These are phyloP conservation scores for Colletotrichum kahawae DNA, from an alignment of 2,329 filamentous ascomycete genomes.

Conservation along the genomic window DNA sequence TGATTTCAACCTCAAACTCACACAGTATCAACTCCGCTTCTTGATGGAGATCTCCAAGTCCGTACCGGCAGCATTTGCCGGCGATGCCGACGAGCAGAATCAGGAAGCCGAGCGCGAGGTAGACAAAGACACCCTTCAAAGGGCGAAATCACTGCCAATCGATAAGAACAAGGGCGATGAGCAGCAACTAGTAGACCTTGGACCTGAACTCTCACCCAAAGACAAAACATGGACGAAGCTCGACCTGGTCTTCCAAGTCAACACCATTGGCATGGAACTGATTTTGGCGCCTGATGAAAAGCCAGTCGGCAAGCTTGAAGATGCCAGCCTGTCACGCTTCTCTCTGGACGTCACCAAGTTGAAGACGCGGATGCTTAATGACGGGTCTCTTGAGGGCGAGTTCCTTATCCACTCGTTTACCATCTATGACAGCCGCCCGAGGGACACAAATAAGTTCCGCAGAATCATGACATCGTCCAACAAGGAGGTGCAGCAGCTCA, in stretches of 20 bases:
- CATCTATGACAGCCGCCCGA: conserved; percentile 87
- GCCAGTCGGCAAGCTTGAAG: conserved; percentile 79
- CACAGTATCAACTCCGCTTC: conserved; percentile 90
- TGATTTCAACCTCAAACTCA: conserved; percentile 87
- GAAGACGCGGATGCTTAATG: conserved; percentile 91
- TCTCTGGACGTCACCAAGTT: conserved; percentile 91
- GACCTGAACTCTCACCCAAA: conserved; percentile 73
- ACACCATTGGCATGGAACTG: conserved; percentile 87
- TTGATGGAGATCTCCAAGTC: conserved; percentile 86
- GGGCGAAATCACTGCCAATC: conserved; percentile 43
- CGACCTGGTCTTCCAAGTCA: conserved; percentile 88
- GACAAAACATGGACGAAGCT: conserved; percentile 88
- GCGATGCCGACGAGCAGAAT: conserved; percentile 72
- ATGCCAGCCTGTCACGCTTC: conserved; percentile 89
- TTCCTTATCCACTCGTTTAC: conserved; percentile 93
- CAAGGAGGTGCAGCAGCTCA: conserved; percentile 94
- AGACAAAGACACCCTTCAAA: conserved; percentile 58
- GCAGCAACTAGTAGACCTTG: conserved; percentile 56
- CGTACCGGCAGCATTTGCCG: conserved; percentile 85
- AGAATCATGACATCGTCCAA: conserved; percentile 99
- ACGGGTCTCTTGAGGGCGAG: conserved; percentile 90
- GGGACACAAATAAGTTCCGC: conserved; percentile 92
- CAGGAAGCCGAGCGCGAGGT: conserved; percentile 79
- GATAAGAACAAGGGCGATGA: conserved; percentile 39
- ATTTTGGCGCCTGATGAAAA: conserved; percentile 76